Base-by-base conservation (phyloP, 31 red algal genomes). In the Odonthalia washingtoniensis region DNA sequence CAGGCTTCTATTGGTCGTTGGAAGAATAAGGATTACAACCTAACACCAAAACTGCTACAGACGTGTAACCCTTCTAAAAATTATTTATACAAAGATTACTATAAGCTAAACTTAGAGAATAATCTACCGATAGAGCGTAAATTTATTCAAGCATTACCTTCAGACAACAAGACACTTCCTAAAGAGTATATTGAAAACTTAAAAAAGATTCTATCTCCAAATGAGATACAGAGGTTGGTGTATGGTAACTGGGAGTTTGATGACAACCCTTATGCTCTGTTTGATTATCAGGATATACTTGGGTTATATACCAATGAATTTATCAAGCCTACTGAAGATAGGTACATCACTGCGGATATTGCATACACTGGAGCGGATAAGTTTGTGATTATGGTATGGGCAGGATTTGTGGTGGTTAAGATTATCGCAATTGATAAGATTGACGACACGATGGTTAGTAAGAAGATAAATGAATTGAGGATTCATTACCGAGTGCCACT, bases 201-300 rank as follows among this genome's bases (percentile, higher is more conserved):
- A 33, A 5, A 44, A 4, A 2, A 33, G 64, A 5, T 4, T 5
- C 6, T 67, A 67, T 3, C 3, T 35, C 2, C 2, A 6, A 67
- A 67, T 35, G 33, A 35, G 4, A 67, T 4, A 35, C 4, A 67
- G 6, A 67, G 64, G 12, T 35, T 67, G 12, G 3, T 33, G 5
- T 67, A 5, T 67, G 64, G 64, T 67, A 67, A 67, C 12, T 67
- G 64, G 64, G 64, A 67, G 64, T 67, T 4, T 67, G 64, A 67
- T 35, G 64, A 67, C 64, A 6, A 67, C 12, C 64, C 64, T 5
- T 33, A 2, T 4, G 64, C 64, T 67, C 12, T 67, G 6, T 4
- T 67, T 5, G 4, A 67, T 3, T 67, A 67, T 6, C 3, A 67
- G 2, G 6, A 35, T 2, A 67, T 67, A 67, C 30, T 67, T 33